Evolutionary conservation across 768 basidiomycete genomes (phyloP).

Genomic region (Bullera alba): DNA sequence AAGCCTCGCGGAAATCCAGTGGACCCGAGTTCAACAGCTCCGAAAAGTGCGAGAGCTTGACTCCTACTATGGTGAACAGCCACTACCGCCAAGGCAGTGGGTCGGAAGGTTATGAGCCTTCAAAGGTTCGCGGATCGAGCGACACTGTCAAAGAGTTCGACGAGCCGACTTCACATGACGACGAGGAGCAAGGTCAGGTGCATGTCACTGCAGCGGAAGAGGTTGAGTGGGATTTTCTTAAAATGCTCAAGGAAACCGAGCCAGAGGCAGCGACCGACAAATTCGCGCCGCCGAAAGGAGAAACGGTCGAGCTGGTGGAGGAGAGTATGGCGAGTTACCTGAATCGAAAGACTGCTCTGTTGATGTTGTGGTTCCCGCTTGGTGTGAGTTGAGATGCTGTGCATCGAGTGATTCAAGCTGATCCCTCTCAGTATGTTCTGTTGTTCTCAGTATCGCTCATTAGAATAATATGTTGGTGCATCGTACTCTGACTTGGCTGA

Average conservation of each 20-base stretch:
- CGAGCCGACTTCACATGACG: no score
- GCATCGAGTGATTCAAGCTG: neutral
- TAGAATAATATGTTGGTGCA: conserved; percentile 42
- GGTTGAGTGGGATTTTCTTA: conserved; percentile 33
- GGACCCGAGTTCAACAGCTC: no score
- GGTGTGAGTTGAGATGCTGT: conserved; percentile 35
- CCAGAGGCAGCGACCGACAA: conserved; percentile 15
- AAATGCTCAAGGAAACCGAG: conserved; percentile 19
- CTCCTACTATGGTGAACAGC: no score
- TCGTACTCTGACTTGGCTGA: conserved; percentile 3
- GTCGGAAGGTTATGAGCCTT: no score
- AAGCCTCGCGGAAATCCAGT: no score
- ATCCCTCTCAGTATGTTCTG: conserved; percentile 33
- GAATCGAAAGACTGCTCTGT: conserved; percentile 45
- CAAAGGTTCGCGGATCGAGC: no score
- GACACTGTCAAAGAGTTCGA: no score
- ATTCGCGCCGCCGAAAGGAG: conserved; percentile 16
- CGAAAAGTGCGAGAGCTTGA: no score
- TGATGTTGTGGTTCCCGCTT: conserved; percentile 46
- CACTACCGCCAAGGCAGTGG: no score
- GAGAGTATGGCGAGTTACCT: conserved; percentile 45
- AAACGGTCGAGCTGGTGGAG: conserved; percentile 31
- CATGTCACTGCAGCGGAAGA: conserved; percentile 11
- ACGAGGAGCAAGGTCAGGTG: conserved; percentile 5
- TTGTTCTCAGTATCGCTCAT: conserved; percentile 46